These are phyloP conservation scores for Raffaelea ambrosiae DNA, from an alignment of 2,329 filamentous ascomycete genomes.

Conservation along the genomic window DNA sequence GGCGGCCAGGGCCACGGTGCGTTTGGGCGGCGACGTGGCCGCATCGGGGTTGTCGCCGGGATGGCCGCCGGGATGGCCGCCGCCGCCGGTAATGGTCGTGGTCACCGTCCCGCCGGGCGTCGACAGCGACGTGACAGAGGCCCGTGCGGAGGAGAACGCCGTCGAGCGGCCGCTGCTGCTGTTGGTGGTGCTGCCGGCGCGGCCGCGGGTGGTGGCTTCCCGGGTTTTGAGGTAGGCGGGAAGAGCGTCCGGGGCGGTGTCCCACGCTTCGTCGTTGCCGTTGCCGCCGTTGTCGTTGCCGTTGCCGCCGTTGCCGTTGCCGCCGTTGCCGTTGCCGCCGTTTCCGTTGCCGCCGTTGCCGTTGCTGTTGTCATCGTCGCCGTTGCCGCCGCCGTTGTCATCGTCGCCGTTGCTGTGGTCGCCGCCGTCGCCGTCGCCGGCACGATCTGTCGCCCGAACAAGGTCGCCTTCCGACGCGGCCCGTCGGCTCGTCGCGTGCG, in stretches of 20 bases:
- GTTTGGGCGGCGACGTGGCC: constrained; percentile 27
- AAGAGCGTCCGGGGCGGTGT: neutral
- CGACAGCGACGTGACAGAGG: neutral
- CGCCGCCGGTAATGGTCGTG: neutral
- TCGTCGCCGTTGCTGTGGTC: constrained; percentile 14
- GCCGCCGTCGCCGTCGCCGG: constrained; percentile 18
- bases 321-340: neutral
- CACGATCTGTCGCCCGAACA: constrained; percentile 25
- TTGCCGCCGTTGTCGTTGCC: neutral
- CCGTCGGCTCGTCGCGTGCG: too few relatives aligned
- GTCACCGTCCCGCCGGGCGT: neutral
- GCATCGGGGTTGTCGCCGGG: neutral
- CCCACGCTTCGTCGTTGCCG: too few relatives aligned
- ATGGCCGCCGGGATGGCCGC: neutral
- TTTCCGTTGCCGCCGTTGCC: constrained; percentile 1
- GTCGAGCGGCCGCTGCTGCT: neutral
- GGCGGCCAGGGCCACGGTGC: constrained; percentile 35
- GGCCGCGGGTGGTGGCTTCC: too few relatives aligned
- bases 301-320: neutral
- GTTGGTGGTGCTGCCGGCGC: neutral
- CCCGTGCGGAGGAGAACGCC: neutral
- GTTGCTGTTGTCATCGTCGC: neutral
- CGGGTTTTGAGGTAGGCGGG: neutral
- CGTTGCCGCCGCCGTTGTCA: constrained; percentile 21
- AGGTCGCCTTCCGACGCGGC: neutral